A percentile compares a stretch with the other conserved stretches of the same genome.
Conservation (phyloP, 2,329 filamentous ascomycete species). For the Alternaria consortialis region DNA sequence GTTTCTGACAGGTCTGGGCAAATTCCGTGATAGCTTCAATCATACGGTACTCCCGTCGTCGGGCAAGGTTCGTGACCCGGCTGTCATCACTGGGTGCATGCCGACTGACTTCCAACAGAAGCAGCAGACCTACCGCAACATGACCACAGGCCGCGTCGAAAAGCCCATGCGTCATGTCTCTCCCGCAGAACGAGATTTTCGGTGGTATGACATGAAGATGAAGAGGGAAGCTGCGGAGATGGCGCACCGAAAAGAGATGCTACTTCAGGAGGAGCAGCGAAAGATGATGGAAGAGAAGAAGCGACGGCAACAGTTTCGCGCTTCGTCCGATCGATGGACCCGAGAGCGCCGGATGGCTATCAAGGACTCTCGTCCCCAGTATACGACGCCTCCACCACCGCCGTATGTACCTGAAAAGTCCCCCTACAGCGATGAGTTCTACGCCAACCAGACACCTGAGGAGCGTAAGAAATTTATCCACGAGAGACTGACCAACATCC, state of each 20-base stretch:
- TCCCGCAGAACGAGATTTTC: background rate
- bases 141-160: background rate
- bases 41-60: background rate
- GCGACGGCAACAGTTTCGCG: background rate
- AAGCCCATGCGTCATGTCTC: background rate
- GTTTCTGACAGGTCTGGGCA: background rate
- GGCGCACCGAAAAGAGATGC: background rate
- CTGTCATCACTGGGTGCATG: background rate
- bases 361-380: background rate
- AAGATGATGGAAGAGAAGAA: background rate
- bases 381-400: background rate
- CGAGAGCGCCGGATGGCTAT: background rate
- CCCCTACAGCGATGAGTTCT: background rate
- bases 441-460: slow-evolving; percentile 7
- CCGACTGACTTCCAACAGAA: background rate
- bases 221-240: background rate
- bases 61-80: background rate
- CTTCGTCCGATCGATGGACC: background rate
- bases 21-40: background rate
- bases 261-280: background rate
- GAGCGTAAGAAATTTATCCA: slow-evolving; percentile 9
- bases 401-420: background rate
- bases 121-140: background rate
- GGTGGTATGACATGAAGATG: slow-evolving; percentile 3
- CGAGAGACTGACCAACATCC: slow-evolving; percentile 3